Evolutionary conservation across 257 asterid species (phyloP), one percentile per base, ranked within the genome.

Genomic region (Lithospermum erythrorhizon): DNA sequence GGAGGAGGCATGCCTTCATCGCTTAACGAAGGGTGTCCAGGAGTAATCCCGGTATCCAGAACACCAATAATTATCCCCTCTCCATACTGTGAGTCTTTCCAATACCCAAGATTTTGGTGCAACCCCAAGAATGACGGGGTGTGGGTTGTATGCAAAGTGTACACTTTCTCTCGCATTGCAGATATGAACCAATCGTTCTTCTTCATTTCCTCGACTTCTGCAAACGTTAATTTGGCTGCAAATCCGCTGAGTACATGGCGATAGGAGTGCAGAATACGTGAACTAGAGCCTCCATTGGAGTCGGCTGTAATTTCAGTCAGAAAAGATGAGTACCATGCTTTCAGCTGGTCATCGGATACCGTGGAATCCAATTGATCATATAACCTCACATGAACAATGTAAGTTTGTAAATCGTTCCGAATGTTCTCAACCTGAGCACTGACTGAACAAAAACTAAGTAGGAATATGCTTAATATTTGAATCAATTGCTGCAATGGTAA

Each of bases 1-100:
- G 67, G 67, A 19, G 59, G 52, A 41, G 59, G 51, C 67, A 63
- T 63, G 13, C 67, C 67, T 0, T 22, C 5, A 2, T 62, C 67
- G 19, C 23, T 29, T 17, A 62, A 52, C 1, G 67, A 62, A n/a
- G 67, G 67, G 56, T 62, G 67, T 18, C 30, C 19, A 2, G 67
- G 59, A 48, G 19, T 19, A 4, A 62, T 62, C 25, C 67, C 61
- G 29, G 53, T 6, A 63, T 63, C 67, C 57, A 63, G 32, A 6
- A 62, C 9, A 8, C 67, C 67, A 51, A 18, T 51, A 51, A 51
- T 51, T 14, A 9, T 20, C 3, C 55, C 55, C 21, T 51, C 22
- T 19, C 64, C 64, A 32, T 29, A 60, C 6, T 60, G 37, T 9
- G 64, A 60, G 51, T n/a, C 51, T n/a, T 20, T 41, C 64, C 64